Evolutionary conservation across 2,329 filamentous ascomycete species (phyloP), one percentile per base, ranked within the genome.

Genomic region (Penicillium paneum): DNA sequence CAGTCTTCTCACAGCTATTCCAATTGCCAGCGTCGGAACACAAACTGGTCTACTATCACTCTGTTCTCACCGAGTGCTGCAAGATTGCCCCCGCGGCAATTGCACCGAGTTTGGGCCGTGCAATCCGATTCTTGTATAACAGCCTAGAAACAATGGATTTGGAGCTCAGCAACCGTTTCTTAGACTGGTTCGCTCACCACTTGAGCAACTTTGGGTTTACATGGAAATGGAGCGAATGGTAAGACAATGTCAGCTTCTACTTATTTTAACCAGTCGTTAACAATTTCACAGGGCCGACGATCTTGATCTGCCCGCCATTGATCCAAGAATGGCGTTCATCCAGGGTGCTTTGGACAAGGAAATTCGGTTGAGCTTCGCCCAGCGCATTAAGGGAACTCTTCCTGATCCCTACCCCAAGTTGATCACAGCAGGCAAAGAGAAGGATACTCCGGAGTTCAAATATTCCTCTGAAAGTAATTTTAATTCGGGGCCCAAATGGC

Each of bases 141-240:
- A 91, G 88, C 70, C 79, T 90, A 10, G 86, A 91, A 55, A 83
- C 82, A 2, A 86, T 97, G 79, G 94, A 99, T 68, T 79, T 97
- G 44, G 92, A 97, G 74, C 78, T 99, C 40, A 83, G 80, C 52
- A 88, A 92, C 67, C 85, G 94, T 26, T 97, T 97, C 75, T 80
- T 96, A 69, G 93, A 97, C 71, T 99, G 94, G 94, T 99, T 99
- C 69, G 84, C 93, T 17, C 94, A 99, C 72, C 94, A 99, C 77
- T 78, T 99, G 62, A 97, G 92, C 76, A 99, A 99, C 77, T 99
- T 99, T 70, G 94, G 96, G 49, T 99, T 97, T 71, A 94, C 94
- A 10, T 99, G 94, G 94, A 97, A 97, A 75, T 99, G 94, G 94
- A 87, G 89, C 15, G 94, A 99, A 76, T 99, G 94, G 94, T 84